These are phyloP conservation scores for Amauroascus niger DNA, from an alignment of 2,329 filamentous ascomycete species.

Conservation along the genomic window DNA sequence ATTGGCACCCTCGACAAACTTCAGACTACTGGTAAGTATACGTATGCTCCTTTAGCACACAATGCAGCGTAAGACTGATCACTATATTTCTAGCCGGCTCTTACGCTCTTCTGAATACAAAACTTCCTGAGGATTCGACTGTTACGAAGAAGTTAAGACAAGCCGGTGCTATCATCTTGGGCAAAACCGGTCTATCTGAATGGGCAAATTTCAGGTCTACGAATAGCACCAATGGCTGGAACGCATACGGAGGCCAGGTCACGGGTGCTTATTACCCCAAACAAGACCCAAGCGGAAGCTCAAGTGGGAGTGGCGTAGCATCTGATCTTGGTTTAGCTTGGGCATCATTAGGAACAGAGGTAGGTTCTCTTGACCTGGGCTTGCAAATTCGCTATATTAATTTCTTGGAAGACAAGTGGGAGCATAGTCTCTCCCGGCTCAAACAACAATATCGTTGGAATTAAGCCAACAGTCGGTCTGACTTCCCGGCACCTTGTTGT, in stretches of 20 bases:
- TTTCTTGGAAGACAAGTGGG: constrained; percentile 43
- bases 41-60: constrained; percentile 45
- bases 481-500: constrained; percentile 52
- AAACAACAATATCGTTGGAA: constrained; percentile 54
- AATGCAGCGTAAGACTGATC: constrained; percentile 16
- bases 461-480: constrained; percentile 58
- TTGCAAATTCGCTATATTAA: background rate
- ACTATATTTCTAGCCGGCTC: constrained; percentile 44
- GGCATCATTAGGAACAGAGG: constrained; percentile 52
- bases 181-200: constrained; percentile 56
- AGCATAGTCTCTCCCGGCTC: constrained; percentile 50
- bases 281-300: constrained; percentile 54
- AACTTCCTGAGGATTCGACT: constrained; percentile 48
- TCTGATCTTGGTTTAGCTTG: constrained; percentile 51
- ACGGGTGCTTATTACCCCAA: constrained; percentile 51
- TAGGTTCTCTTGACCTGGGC: constrained; percentile 11
- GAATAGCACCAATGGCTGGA: constrained; percentile 54
- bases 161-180: constrained; percentile 55
- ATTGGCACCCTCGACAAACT: constrained; percentile 55
- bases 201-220: constrained; percentile 54
- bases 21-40: constrained; percentile 46
- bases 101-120: constrained; percentile 51
- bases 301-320: constrained; percentile 53
- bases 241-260: constrained; percentile 53
- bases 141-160: constrained; percentile 51